These are phyloP conservation scores for Fusarium goolgardi DNA, from an alignment of 2,329 filamentous ascomycete species.

Conservation along the genomic window DNA sequence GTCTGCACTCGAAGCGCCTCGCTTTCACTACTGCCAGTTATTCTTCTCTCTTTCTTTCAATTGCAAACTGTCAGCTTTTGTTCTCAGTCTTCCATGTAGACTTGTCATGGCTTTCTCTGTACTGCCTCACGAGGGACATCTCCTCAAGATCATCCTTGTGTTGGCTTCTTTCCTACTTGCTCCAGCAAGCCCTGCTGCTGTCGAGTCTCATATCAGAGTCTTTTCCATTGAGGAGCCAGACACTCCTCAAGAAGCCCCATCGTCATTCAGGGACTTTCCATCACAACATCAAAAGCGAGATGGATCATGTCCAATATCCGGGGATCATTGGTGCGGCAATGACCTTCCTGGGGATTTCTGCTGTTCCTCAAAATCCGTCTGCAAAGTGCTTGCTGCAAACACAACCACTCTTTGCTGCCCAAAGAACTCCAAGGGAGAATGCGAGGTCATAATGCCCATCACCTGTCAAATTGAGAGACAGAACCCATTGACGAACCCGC, in stretches of 20 bases:
- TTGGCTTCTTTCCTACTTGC: slow-evolving; percentile 38
- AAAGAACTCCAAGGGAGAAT: slow-evolving; percentile 30
- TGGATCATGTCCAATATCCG: slow-evolving; percentile 36
- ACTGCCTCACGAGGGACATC: slow-evolving; percentile 33
- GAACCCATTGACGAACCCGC: slow-evolving; percentile 33
- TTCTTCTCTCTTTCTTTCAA: slow-evolving; percentile 18
- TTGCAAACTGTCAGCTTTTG: slow-evolving; percentile 8
- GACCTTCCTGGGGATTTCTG: slow-evolving; percentile 41
- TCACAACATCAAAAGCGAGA: slow-evolving; percentile 29
- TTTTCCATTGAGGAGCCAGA: slow-evolving; percentile 22
- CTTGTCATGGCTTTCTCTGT: slow-evolving; percentile 39
- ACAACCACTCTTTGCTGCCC: slow-evolving; percentile 46
- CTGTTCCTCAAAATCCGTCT: slow-evolving; percentile 33
- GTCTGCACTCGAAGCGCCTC: slow-evolving; percentile 31
- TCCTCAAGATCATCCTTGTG: slow-evolving; percentile 38
- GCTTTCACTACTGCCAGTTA: slow-evolving; percentile 26
- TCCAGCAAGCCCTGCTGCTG: slow-evolving; percentile 28
- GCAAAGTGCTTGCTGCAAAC: slow-evolving; percentile 45
- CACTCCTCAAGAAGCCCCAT: slow-evolving; percentile 10
- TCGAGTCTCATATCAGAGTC: slow-evolving; percentile 35
- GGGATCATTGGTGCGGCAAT: slow-evolving; percentile 37
- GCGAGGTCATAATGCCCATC: slow-evolving; percentile 40
- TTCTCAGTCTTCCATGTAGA: slow-evolving; percentile 36
- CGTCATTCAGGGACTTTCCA: slow-evolving; percentile 15
- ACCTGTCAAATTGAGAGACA: slow-evolving; percentile 39